phyloP scores from a whole-genome alignment of 768 basidiomycete genomes.

The Boletus barrowsii region DNA sequence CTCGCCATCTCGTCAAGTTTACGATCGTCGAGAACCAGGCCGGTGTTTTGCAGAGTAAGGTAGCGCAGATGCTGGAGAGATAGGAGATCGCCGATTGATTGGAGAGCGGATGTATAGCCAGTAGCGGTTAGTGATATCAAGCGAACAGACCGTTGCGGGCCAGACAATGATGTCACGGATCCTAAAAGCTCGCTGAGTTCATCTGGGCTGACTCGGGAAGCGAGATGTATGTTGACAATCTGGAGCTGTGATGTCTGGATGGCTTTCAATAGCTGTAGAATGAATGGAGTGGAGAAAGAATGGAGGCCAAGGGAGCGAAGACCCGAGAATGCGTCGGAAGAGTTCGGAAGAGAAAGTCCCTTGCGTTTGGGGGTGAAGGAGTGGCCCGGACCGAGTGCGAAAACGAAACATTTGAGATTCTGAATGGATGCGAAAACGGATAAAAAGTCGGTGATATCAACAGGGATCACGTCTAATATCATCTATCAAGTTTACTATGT shows the following conservation, averaged over 20 bases:
- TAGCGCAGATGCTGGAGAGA: slow-evolving; percentile 8
- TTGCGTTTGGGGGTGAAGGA: slow-evolving; percentile 10
- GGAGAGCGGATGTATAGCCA: slow-evolving; percentile 12
- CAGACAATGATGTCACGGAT: slow-evolving; percentile 4
- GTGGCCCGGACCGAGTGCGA: slow-evolving; percentile 13
- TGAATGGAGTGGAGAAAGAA: slow-evolving; percentile 10
- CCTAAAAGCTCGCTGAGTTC: slow-evolving; percentile 7
- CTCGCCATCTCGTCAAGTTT: slow-evolving; percentile 14
- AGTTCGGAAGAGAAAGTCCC: background rate
- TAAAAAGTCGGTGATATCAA: slow-evolving; percentile 17
- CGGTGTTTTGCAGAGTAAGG: slow-evolving; percentile 10
- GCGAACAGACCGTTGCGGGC: slow-evolving; percentile 6
- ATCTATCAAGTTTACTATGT: background rate
- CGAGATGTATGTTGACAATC: slow-evolving; percentile 16
- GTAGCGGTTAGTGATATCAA: slow-evolving; percentile 5
- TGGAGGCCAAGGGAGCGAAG: slow-evolving; percentile 14
- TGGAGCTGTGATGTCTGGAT: slow-evolving; percentile 9
- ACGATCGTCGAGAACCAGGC: slow-evolving; percentile 12
- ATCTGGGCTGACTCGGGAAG: slow-evolving; percentile 6
- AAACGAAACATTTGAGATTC: slow-evolving; percentile 17
- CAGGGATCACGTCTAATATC: slow-evolving; percentile 8
- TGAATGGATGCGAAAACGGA: slow-evolving; percentile 9
- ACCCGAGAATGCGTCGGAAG: slow-evolving; percentile 4
- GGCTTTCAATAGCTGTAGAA: slow-evolving; percentile 4
- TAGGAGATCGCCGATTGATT: slow-evolving; percentile 10